A percentile compares a stretch with the other conserved stretches of the same genome.
Conservation (phyloP, 306 rosid genomes). For the Dicorynia guianensis region DNA sequence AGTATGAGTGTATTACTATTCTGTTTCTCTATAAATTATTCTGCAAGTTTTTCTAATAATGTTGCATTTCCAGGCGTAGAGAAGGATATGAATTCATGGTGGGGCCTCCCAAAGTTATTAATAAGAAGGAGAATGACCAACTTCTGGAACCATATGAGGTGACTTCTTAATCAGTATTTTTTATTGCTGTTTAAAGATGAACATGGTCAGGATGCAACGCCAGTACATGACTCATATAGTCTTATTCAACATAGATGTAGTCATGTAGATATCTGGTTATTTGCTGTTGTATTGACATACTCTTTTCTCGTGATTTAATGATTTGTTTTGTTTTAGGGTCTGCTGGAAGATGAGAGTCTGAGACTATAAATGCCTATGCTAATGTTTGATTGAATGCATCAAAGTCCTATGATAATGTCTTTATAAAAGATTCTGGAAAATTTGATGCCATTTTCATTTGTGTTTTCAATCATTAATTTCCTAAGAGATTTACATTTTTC, state of each 20-base stretch:
- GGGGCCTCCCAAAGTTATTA: slow-evolving; percentile 98
- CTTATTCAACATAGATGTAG: slow-evolving; percentile 8
- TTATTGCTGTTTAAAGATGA: neutral
- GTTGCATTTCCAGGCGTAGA: slow-evolving; percentile 78
- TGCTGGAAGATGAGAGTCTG: neutral
- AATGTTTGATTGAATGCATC: slow-evolving; percentile 5
- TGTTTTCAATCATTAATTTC: slow-evolving; percentile 1
- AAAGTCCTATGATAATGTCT: slow-evolving; percentile 6
- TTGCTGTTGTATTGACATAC: slow-evolving; percentile 18
- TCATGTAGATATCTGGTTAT: slow-evolving; percentile 20
- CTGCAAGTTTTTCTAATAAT: slow-evolving; percentile 31
- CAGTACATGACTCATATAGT: neutral
- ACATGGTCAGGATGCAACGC: neutral
- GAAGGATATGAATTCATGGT: slow-evolving; percentile 99
- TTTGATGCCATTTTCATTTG: slow-evolving; percentile 18
- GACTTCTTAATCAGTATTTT: slow-evolving; percentile 35
- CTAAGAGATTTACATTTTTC: slow-evolving; percentile 4
- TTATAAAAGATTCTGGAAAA: slow-evolving; percentile 24
- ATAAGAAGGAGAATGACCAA: slow-evolving; percentile 75
- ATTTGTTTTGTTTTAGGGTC: slow-evolving; percentile 1
- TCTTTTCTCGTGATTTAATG: slow-evolving; percentile 22
- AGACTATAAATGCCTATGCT: slow-evolving; percentile 10
- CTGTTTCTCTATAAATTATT: slow-evolving; percentile 35
- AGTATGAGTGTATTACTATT: slow-evolving; percentile 53
- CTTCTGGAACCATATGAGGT: slow-evolving; percentile 95